Evolutionary conservation across 2,329 filamentous ascomycete species (phyloP), one percentile per base, ranked within the genome.

Genomic region (Paecilomyces dactylethromorphus): DNA sequence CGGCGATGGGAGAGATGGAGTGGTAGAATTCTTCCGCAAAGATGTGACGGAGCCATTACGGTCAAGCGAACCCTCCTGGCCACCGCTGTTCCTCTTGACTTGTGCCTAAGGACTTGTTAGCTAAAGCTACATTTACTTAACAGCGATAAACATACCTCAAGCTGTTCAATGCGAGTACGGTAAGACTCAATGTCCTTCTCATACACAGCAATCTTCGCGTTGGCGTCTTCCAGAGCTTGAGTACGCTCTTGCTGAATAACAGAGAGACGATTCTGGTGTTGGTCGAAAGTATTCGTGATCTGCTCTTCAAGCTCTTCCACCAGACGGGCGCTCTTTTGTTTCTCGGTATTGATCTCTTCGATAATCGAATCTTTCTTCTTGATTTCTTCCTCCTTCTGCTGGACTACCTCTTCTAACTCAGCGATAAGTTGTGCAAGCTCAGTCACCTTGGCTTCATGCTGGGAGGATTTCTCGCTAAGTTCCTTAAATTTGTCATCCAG

Each of bases 281-380:
- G 90, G 69, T 99, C 94, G 75, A 92, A 99, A 77, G 94, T 97
- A 71, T 84, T 91, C 70, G 93, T 92, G 57, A 99, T 86, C 74
- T 99, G 94, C 68, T 97, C 93, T 75, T 99, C 94, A 4, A 99
- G 86, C 76, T 99, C 93, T 72, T 97, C 91, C 8, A 99, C 91
- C 12, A 99, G 81, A 22, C 91, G 87, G 50, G 90, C 89, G 74
- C 94, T 95, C 82, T 96, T 97, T 79, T 91, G 88, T 80, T 95
- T 96, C 76, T 85, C 84, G 15, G 80, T 78, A 22, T 76, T 79
- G 58, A 86, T 78, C 63, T 78, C 78, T 62, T 83, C 80, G 24
- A 79, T 68, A 3, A 75, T 68, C 3, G 72, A 67, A 53, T 79
- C 77, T 65, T 78, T 77, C 69, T 78, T 79, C 69, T 76, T 75